A percentile compares a stretch with the other conserved stretches of the same genome.
phyloP scores from a whole-genome alignment of 2,329 filamentous ascomycete species.

The Pseudocercospora cruenta region DNA sequence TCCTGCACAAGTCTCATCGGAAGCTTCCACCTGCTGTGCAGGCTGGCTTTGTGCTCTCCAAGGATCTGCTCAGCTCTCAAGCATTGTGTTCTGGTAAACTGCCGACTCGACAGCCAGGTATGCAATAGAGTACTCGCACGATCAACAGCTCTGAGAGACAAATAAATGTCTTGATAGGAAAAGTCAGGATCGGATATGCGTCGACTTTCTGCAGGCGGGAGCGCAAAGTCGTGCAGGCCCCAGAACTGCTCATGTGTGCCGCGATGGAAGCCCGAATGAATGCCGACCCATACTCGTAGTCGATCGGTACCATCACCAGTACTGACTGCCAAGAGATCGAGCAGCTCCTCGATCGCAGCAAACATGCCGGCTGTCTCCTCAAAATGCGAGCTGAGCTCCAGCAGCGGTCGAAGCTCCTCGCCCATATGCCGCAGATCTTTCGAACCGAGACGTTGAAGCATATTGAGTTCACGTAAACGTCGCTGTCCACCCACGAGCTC shows the following conservation, averaged over 20 bases:
- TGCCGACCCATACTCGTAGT: conserved; percentile 27
- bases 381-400: conserved; percentile 19
- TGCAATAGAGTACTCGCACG: conserved; percentile 49
- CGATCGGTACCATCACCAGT: conserved; percentile 14
- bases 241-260: conserved; percentile 28
- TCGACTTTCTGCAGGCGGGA: background rate
- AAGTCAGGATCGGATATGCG: conserved; percentile 26
- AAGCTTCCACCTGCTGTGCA: conserved; percentile 12
- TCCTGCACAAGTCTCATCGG: conserved; percentile 10
- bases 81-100: conserved; percentile 38
- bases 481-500: conserved; percentile 51
- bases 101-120: conserved; percentile 40
- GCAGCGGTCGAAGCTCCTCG: conserved; percentile 15
- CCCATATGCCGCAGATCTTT: conserved; percentile 41
- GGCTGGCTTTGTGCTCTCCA: background rate
- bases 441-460: conserved; percentile 45
- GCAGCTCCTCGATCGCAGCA: conserved; percentile 23
- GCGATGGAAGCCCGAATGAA: conserved; percentile 32
- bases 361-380: conserved; percentile 8
- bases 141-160: conserved; percentile 49
- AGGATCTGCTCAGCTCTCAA: conserved; percentile 15
- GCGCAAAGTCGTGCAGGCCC: conserved; percentile 29
- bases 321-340: conserved; percentile 23
- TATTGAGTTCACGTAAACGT: conserved; percentile 45
- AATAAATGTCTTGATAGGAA: conserved; percentile 43